Conservation (phyloP, 257 asterid species). For the Coffea canephora region DNA sequence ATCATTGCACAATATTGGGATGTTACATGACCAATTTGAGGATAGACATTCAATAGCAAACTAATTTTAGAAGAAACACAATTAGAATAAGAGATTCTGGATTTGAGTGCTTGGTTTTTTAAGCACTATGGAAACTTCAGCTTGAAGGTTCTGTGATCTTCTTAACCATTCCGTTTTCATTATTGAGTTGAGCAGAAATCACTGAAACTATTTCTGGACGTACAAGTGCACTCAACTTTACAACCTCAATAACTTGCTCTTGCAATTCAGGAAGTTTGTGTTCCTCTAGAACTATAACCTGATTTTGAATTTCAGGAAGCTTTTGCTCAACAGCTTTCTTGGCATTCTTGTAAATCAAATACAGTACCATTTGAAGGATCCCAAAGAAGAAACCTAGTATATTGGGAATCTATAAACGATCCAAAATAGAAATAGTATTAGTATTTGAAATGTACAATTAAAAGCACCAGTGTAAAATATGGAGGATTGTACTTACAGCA, state of each 20-base stretch:
- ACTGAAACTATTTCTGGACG: slow-evolving; percentile 39
- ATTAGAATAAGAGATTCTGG: neutral
- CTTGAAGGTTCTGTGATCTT: neutral
- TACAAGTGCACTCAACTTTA: slow-evolving; percentile 40
- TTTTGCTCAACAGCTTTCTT: slow-evolving; percentile 19
- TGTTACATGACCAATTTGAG: neutral
- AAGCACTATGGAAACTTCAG: neutral
- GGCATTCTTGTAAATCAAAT: slow-evolving; percentile 34
- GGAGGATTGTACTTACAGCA: slow-evolving; percentile 45
- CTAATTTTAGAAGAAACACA: neutral
- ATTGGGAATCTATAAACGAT: slow-evolving; percentile 45
- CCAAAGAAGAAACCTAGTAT: slow-evolving; percentile 60
- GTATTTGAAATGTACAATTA: neutral
- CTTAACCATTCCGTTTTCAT: neutral
- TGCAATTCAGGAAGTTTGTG: slow-evolving; percentile 33
- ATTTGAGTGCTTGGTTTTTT: neutral
- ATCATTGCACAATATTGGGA: neutral
- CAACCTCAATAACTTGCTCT: slow-evolving; percentile 54
- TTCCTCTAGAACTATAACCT: slow-evolving; percentile 22
- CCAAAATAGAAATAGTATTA: neutral
- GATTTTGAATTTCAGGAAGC: slow-evolving; percentile 14
- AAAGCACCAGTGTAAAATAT: neutral
- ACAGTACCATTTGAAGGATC: slow-evolving; percentile 49
- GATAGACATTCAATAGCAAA: neutral
- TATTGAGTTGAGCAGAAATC: slow-evolving; percentile 14